Evolutionary conservation across 768 basidiomycete genomes (phyloP), one percentile per base, ranked within the genome.

Genomic region (Gelatoporia subvermispora): DNA sequence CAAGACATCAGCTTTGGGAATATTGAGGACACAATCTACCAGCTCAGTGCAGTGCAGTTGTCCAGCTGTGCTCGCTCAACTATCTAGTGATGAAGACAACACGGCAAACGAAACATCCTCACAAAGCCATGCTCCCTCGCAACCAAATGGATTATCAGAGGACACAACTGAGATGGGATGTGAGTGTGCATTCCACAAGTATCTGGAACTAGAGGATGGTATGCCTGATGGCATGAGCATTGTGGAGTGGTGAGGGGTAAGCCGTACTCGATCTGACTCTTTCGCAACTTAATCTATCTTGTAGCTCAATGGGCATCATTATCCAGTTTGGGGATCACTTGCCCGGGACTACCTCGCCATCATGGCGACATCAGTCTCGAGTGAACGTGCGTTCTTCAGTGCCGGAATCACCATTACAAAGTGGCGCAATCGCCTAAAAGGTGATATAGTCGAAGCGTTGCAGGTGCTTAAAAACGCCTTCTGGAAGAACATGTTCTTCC

Each of bases 311-410:
- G 40, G 47, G 0, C 17, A 25, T n/a, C 52, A 45, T 10, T 61
- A 57, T 46, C 61, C 63, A 4, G 55, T 59, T 11, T 66, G 65
- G 65, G 56, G 48, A 10, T 55, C 59, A 20, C 54, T 67, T 22
- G 63, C 60, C 1, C 34, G 53, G 3, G 65, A 65, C 41, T 64
- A 60, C 37, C 54, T 63, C 3, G 50, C 65, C 9, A 58, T 65
- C 37, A 63, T 64, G 62, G 58, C 55, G 15, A 50, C 57, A 8
- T 60, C 57, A 3, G 61, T 62, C 8, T 59, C 55, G 8, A 55
- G 55, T 39, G 60, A 62, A 41, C 60, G 53, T 15, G 57, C 57
- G 7, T 61, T 61, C 49, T 60, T 56, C 0, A 50, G 45, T n/a
- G 55, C 50, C 20, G 50, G 56, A 11, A 54, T 59, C 48, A 56